Evolutionary conservation across 495 filamentous ascomycete species (phyloP), one percentile per base, ranked within the genome.

Genomic region (Aspergillus diversus): DNA sequence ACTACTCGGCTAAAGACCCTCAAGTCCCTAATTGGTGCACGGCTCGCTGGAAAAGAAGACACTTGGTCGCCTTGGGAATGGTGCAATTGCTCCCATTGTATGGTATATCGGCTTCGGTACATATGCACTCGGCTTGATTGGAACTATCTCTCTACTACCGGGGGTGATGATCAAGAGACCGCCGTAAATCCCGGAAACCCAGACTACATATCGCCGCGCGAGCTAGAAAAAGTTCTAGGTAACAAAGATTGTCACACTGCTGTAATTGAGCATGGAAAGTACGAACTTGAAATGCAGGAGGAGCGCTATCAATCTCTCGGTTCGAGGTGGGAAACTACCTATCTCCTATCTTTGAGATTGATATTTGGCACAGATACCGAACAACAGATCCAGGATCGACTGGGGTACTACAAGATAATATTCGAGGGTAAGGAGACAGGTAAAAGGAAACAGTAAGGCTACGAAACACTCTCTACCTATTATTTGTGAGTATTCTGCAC

Each of bases 1-100:
- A 60, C 17, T 21, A 42, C 47, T 5, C 57, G 57, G n/a, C 47
- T 60, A 31, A 60, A 42, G 48, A 52, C 57, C 5, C 33, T 60
- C 32, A 60, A 60, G 16, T 39, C 33, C 13, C 16, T 39, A 9
- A 33, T 60, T 15, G 8, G 21, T 35, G 49, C 57, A 7, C 57
- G 57, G 34, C 13, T 60, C 12, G 33, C 47, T 8, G 47, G 57
- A 31, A 52, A 51, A 7, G 57, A 51, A 31, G 17, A 21, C 7
- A 35, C n/a, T 35, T 60, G 57, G 57, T 31, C 11, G 4, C 57
- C 57, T 11, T 60, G 57, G 57, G 16, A 60, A 15, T 35, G 33
- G 48, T 60, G 57, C n/a, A 39, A 47, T 3, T 60, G 57, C 16
- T 33, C n/a, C 9, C n/a, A 42, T 15, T 60, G 57, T 16, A 60